phyloP scores from a whole-genome alignment of 2,329 filamentous ascomycete species.

The Nectriaceae sp. region DNA sequence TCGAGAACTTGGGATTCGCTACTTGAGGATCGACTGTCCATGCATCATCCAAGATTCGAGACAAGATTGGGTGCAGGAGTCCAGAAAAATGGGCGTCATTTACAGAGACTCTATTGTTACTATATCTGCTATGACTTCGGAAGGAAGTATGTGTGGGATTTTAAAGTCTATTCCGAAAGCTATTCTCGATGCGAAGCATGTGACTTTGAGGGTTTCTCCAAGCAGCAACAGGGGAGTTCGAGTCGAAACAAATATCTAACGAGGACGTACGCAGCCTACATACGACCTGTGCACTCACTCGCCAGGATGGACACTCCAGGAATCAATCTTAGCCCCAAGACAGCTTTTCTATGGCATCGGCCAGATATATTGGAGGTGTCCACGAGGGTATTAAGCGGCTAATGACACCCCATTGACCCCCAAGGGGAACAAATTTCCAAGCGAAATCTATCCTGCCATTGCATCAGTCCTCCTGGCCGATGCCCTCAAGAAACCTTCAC shows the following conservation, averaged over 20 bases:
- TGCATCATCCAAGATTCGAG: slow-evolving; percentile 2
- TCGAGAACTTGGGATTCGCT: not conserved
- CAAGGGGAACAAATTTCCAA: not conserved
- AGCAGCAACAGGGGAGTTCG: too few relatives aligned
- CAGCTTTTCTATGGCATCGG: not conserved
- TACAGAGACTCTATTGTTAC: not conserved
- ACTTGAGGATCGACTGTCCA: not conserved
- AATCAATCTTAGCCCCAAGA: not conserved
- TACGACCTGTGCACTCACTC: not conserved
- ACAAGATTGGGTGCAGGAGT: not conserved
- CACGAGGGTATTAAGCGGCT: not conserved
- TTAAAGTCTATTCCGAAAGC: too few relatives aligned
- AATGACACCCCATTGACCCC: not conserved
- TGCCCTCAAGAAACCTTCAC: not conserved
- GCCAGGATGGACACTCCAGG: not conserved
- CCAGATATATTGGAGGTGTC: not conserved
- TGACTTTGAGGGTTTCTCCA: not conserved
- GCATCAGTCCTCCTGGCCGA: not conserved
- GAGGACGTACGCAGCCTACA: too few relatives aligned
- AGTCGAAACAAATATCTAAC: too few relatives aligned
- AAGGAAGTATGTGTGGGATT: not conserved
- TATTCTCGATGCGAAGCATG: too few relatives aligned
- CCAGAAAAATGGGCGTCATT: too few relatives aligned
- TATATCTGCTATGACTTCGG: not conserved
- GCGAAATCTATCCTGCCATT: too few relatives aligned